A percentile compares a stretch with the other conserved stretches of the same genome.
These are phyloP conservation scores for Rhodofomes roseus DNA, from an alignment of 1,284 basidiomycete species.

Conservation along the genomic window DNA sequence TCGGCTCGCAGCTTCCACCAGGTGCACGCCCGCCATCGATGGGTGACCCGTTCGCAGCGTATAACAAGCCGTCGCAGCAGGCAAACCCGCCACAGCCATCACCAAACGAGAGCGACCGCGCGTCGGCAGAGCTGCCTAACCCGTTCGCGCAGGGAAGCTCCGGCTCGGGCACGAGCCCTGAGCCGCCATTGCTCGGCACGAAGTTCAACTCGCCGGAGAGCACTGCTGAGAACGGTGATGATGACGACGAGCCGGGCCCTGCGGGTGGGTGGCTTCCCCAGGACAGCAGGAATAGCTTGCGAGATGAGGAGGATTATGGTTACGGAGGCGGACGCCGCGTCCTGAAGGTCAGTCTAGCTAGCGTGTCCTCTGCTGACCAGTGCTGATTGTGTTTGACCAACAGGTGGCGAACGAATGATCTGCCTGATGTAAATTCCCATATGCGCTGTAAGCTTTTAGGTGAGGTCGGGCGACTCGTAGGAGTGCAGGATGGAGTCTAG, in stretches of 20 bases:
- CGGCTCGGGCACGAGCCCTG: constrained; percentile 8
- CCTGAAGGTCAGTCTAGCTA: constrained; percentile 41
- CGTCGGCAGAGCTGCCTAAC: constrained; percentile 14
- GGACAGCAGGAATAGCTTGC: constrained; percentile 24
- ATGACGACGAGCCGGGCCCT: constrained; percentile 6
- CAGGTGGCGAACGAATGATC: constrained; percentile 7
- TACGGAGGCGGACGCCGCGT: constrained; percentile 34
- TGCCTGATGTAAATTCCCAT: not conserved
- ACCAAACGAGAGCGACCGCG: not conserved
- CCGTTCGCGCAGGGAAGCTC: constrained; percentile 3
- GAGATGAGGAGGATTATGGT: constrained; percentile 37
- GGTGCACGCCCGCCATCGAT: constrained; percentile 11
- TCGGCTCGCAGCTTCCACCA: constrained; percentile 9
- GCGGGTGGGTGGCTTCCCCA: constrained; percentile 15
- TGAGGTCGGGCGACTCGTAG: not conserved
- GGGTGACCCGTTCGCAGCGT: constrained; percentile 8
- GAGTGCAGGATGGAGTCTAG: not conserved
- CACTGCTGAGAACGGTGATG: constrained; percentile 23
- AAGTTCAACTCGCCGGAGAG: constrained; percentile 25
- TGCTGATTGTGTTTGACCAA: not conserved
- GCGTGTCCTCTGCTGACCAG: too few species aligned
- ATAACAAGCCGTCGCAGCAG: constrained; percentile 4
- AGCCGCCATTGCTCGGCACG: constrained; percentile 13
- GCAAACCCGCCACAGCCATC: constrained; percentile 10
- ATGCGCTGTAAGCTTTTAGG: not conserved